Evolutionary conservation across 208 protist genomes (phyloP), one percentile per base, ranked within the genome.

Genomic region (Sergeia podlipaevii): DNA sequence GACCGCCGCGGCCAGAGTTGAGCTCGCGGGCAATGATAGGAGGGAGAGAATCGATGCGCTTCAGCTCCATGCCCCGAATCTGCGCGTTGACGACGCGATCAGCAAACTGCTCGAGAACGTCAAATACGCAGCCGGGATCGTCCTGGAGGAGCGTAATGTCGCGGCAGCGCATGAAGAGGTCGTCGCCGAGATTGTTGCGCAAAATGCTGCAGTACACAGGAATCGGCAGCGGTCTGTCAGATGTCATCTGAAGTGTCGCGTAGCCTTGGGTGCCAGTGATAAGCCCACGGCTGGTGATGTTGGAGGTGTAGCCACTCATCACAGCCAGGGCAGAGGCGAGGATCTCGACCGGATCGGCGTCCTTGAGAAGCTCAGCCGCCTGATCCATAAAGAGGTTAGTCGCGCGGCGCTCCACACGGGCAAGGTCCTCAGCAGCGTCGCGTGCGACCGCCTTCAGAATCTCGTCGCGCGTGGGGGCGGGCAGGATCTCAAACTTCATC

Each of bases 281-380:
- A 17, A 96, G 77, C 27, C 85, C 85, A 42, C 85, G 84, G 36
- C 69, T 71, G 20, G 58, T 83, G 60, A 93, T 92, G 60, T 85
- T 85, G n/a, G 64, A 76, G n/a, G 89, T 96, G 74, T 96, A 91
- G 13, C 89, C 86, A 54, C 85, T 96, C 82, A 91, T 91, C 20
- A 96, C 83, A n/a, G 89, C 89, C 3, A 96, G 73, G 5, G 89
- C 89, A 3, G 89, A 91, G 21, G 85, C 85, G 11, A 96, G 66
- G 37, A 93, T 93, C 43, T 91, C 85, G 28, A 74, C 77, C 32
- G 81, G 79, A 66, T 95, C 88, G 6, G 86, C 85, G 44, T 93
- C 85, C 74, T 91, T 91, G 41, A 96, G 60, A 15, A 96, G 64
- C 60, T 96, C 81, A 3, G 75, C 75, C 0, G 89, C 85, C 59